These are phyloP conservation scores for Bryoglossum gracile DNA, from an alignment of 495 filamentous ascomycete species.

Conservation along the genomic window DNA sequence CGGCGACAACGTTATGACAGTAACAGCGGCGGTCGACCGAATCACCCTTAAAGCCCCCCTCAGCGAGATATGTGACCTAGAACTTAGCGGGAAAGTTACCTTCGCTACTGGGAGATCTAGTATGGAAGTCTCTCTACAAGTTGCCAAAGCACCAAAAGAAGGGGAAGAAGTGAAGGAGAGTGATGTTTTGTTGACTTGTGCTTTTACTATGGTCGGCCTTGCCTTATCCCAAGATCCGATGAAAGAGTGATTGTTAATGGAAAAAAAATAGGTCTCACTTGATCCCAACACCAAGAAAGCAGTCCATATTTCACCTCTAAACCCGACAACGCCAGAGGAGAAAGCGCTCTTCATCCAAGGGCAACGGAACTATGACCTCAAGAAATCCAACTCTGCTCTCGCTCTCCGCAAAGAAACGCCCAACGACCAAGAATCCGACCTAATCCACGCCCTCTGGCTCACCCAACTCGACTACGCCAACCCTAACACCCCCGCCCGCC, in stretches of 20 bases:
- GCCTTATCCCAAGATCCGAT: not conserved
- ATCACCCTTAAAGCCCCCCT: conserved; percentile 70
- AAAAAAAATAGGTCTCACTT: conserved; percentile 52
- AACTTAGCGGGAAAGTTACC: conserved; percentile 71
- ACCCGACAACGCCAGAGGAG: conserved; percentile 65
- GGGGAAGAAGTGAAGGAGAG: conserved; percentile 53
- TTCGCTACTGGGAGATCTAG: conserved; percentile 74
- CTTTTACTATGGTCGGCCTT: conserved; percentile 64
- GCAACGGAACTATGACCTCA: conserved; percentile 66
- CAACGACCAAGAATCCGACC: conserved; percentile 65
- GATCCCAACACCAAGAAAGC: conserved; percentile 67
- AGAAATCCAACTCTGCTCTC: conserved; percentile 56
- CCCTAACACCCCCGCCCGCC: conserved; percentile 46
- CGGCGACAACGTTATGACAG: conserved; percentile 65
- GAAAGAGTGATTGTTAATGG: not conserved
- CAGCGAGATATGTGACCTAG: conserved; percentile 72
- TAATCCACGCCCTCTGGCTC: conserved; percentile 78
- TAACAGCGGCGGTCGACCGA: conserved; percentile 75
- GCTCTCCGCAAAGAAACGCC: conserved; percentile 66
- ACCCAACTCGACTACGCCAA: conserved; percentile 63
- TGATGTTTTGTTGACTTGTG: conserved; percentile 70
- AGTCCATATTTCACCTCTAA: conserved; percentile 43
- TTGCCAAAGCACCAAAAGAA: conserved; percentile 52
- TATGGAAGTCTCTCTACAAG: conserved; percentile 74
- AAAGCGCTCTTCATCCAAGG: conserved; percentile 58